These are phyloP conservation scores for Crassisporium funariophilum DNA, from an alignment of 768 basidiomycete genomes.

Conservation along the genomic window DNA sequence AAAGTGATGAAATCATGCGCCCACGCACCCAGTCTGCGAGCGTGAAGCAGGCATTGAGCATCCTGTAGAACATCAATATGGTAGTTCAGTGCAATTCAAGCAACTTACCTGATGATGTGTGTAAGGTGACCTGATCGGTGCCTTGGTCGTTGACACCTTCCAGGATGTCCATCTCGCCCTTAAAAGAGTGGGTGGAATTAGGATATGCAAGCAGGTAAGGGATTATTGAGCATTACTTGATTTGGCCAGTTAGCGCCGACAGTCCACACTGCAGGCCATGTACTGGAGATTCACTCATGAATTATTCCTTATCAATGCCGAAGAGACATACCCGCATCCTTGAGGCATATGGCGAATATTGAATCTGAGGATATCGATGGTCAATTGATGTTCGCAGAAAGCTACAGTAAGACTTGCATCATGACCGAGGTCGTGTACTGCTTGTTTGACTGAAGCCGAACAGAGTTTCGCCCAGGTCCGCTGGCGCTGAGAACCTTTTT, in stretches of 20 bases:
- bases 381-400: neutral
- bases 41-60: constrained; percentile 56
- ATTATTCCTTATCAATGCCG: constrained; percentile 2
- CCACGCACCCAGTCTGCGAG: constrained; percentile 47
- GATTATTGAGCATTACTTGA: constrained; percentile 24
- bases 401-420: constrained; percentile 39
- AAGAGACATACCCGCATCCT: constrained; percentile 46
- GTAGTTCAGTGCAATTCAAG: neutral
- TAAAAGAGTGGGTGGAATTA: neutral
- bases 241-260: constrained; percentile 35
- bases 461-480: constrained; percentile 60
- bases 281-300: constrained; percentile 21
- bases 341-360: constrained; percentile 56
- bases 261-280: constrained; percentile 54
- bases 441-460: constrained; percentile 56
- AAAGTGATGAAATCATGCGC: neutral
- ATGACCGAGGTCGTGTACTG: constrained; percentile 54
- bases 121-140: constrained; percentile 57
- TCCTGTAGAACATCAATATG: constrained; percentile 25
- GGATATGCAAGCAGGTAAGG: constrained; percentile 3
- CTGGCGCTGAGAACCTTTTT: constrained; percentile 45
- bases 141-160: constrained; percentile 61
- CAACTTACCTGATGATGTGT: constrained; percentile 36
- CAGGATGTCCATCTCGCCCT: constrained; percentile 55
- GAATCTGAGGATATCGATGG: constrained; percentile 24